These are phyloP conservation scores for Hypoxylon subgilvum DNA, from an alignment of 495 filamentous ascomycete genomes.

Conservation along the genomic window DNA sequence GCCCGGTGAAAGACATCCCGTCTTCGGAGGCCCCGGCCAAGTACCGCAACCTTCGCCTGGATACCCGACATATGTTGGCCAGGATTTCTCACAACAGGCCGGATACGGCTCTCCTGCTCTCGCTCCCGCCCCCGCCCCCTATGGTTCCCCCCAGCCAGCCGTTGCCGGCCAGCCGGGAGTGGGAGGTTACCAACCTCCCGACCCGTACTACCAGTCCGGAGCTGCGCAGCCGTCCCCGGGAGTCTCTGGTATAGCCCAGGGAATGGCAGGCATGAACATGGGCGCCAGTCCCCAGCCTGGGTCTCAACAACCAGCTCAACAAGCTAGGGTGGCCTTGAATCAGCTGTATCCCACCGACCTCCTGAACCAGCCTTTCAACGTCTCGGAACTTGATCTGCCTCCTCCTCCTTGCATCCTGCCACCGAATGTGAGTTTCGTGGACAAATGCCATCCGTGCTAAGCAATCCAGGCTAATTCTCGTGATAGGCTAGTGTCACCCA, in stretches of 20 bases:
- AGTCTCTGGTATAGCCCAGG: conserved; percentile 77
- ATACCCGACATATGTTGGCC: conserved; percentile 67
- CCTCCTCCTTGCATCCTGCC: conserved; percentile 91
- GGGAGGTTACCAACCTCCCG: conserved; percentile 70
- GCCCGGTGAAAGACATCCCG: conserved; percentile 28
- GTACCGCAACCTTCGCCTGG: conserved; percentile 46
- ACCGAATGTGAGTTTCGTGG: conserved; percentile 73
- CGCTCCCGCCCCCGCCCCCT: conserved; percentile 51
- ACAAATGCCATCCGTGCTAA: background rate
- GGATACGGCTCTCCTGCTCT: conserved; percentile 58
- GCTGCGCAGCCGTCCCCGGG: conserved; percentile 57
- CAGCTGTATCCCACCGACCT: conserved; percentile 91
- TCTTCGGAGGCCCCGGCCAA: conserved; percentile 44
- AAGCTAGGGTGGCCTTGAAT: conserved; percentile 70
- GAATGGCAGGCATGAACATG: conserved; percentile 82
- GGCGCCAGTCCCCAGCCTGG: conserved; percentile 59
- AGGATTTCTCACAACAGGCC: conserved; percentile 62
- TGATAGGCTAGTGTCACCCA: conserved; percentile 81
- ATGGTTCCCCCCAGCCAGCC: conserved; percentile 55
- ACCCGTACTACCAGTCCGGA: conserved; percentile 67
- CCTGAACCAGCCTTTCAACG: conserved; percentile 89
- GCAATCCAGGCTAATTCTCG: conserved; percentile 39
- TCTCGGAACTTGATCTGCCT: conserved; percentile 86
- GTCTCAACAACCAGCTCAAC: conserved; percentile 61
- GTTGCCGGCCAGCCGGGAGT: conserved; percentile 46